A percentile compares a stretch with the other conserved stretches of the same genome.
These are phyloP conservation scores for Mycosphaerelloides madeirae DNA, from an alignment of 2,329 filamentous ascomycete species.

Conservation along the genomic window DNA sequence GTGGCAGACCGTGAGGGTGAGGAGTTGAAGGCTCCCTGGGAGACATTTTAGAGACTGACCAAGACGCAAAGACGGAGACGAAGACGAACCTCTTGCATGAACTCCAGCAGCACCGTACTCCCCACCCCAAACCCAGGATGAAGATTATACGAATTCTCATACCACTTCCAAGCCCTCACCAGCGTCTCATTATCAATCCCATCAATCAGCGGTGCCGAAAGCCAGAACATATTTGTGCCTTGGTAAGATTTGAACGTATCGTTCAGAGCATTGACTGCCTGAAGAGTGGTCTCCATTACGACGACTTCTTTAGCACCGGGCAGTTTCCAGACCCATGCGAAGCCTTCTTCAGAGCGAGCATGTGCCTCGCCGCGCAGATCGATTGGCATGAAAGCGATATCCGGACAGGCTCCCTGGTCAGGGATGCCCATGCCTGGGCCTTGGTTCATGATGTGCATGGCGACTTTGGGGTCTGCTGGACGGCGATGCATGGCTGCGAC, in stretches of 20 bases:
- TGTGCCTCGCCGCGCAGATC: constrained; percentile 32
- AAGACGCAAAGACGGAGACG: too few relatives aligned
- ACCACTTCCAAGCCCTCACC: constrained; percentile 28
- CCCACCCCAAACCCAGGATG: constrained; percentile 19
- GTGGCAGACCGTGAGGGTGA: not conserved
- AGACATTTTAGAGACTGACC: too few relatives aligned
- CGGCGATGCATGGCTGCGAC: constrained; percentile 24
- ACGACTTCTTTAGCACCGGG: constrained; percentile 24
- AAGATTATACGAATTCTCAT: constrained; percentile 18
- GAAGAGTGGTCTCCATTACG: constrained; percentile 20
- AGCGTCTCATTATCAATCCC: constrained; percentile 25
- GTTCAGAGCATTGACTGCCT: constrained; percentile 23
- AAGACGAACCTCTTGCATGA: constrained; percentile 23
- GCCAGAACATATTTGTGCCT: constrained; percentile 24
- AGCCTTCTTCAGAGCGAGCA: constrained; percentile 25
- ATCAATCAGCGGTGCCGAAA: constrained; percentile 22
- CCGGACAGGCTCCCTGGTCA: constrained; percentile 19
- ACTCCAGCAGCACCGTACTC: constrained; percentile 25
- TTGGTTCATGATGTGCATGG: constrained; percentile 29
- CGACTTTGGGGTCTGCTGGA: constrained; percentile 26
- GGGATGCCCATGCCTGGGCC: constrained; percentile 21
- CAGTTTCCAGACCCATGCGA: constrained; percentile 28
- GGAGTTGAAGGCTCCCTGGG: not conserved
- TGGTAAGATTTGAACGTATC: constrained; percentile 20
- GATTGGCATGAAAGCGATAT: constrained; percentile 27